These are phyloP conservation scores for Oryza glumipatula DNA, from an alignment of 176 grass and related monocot genomes.

Conservation along the genomic window DNA sequence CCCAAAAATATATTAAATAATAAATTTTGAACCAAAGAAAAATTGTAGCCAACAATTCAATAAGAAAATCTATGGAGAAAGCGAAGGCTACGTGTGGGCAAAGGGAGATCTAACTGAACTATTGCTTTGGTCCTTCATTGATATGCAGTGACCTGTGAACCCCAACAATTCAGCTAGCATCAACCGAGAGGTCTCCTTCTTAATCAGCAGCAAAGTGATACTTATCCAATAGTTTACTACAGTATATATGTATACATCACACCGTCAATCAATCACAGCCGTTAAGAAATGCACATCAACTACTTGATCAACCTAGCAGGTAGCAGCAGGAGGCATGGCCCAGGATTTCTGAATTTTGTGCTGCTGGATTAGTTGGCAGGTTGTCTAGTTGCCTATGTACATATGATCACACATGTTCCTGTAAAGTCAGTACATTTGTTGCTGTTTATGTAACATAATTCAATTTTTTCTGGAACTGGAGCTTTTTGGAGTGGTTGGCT, in stretches of 20 bases:
- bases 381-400: background rate
- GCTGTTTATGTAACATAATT: background rate
- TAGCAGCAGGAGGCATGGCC: slow-evolving; percentile 1
- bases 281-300: slow-evolving; percentile 24
- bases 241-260: background rate
- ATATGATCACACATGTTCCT: background rate
- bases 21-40: background rate
- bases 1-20: background rate
- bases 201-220: background rate
- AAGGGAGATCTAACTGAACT: slow-evolving; percentile 2
- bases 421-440: background rate
- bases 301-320: background rate
- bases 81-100: background rate
- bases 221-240: background rate
- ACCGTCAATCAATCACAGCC: background rate
- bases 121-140: background rate
- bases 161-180: background rate
- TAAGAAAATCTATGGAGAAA: background rate
- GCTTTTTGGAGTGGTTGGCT: background rate
- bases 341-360: background rate
- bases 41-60: background rate
- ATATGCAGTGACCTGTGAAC: background rate
- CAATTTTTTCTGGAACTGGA: background rate
- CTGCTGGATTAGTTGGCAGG: background rate
- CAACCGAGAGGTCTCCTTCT: background rate